These are phyloP conservation scores for Garcia nutans DNA, from an alignment of 345 rosid genomes.

Conservation along the genomic window DNA sequence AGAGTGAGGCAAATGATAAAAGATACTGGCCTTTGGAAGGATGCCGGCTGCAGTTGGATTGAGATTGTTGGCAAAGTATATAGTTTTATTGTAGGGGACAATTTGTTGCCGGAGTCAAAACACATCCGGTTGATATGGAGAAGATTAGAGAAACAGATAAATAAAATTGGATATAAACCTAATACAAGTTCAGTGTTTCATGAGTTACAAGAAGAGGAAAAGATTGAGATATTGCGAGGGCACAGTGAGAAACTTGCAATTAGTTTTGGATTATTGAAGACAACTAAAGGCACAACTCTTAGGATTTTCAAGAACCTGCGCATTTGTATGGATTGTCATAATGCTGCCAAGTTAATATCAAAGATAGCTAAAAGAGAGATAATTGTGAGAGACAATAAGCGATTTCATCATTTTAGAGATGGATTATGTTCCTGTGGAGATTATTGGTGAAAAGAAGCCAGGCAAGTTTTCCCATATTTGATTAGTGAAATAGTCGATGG, in stretches of 20 bases:
- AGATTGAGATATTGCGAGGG: slow-evolving; percentile 41
- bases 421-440: slow-evolving; percentile 49
- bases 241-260: slow-evolving; percentile 66
- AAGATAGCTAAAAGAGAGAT: slow-evolving; percentile 51
- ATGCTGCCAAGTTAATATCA: slow-evolving; percentile 57
- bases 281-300: slow-evolving; percentile 41
- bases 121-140: slow-evolving; percentile 43
- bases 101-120: slow-evolving; percentile 20
- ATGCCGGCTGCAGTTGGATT: slow-evolving; percentile 70
- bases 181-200: slow-evolving; percentile 50
- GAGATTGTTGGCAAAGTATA: slow-evolving; percentile 55
- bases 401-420: slow-evolving; percentile 61
- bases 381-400: slow-evolving; percentile 57
- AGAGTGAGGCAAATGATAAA: slow-evolving; percentile 54
- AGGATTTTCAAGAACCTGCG: slow-evolving; percentile 64
- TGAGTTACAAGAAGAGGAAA: slow-evolving; percentile 54
- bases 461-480: background rate
- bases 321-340: slow-evolving; percentile 63
- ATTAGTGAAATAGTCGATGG: too few relatives aligned
- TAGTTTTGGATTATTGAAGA: slow-evolving; percentile 52
- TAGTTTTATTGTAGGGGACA: slow-evolving; percentile 47
- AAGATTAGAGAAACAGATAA: slow-evolving; percentile 39
- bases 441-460: slow-evolving; percentile 25
- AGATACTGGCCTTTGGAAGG: slow-evolving; percentile 51
- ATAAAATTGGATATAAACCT: slow-evolving; percentile 53